These are phyloP conservation scores for Fistulinella cinereoalba DNA, from an alignment of 1,284 basidiomycete genomes.

Conservation along the genomic window DNA sequence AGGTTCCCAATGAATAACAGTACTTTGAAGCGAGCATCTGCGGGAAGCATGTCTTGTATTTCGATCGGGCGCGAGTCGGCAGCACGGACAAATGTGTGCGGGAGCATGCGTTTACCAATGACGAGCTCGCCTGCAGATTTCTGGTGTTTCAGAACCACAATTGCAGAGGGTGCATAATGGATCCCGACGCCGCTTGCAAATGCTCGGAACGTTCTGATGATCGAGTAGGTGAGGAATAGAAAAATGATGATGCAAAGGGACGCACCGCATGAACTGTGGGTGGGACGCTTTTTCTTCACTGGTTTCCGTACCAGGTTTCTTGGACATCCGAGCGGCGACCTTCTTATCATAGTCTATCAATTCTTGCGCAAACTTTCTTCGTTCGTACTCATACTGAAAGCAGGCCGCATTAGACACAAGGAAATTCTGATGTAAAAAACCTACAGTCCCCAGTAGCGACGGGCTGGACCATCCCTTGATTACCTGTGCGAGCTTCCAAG, in stretches of 20 bases:
- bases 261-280: slow-evolving; percentile 58
- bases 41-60: background rate
- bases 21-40: background rate
- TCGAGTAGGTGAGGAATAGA: background rate
- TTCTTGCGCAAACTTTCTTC: slow-evolving; percentile 71
- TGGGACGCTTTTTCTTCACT: slow-evolving; percentile 63
- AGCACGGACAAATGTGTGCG: background rate
- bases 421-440: slow-evolving; percentile 16
- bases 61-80: background rate
- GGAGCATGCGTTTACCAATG: background rate
- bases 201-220: background rate
- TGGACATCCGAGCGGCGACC: slow-evolving; percentile 76
- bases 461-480: slow-evolving; percentile 37
- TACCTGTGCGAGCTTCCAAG: background rate
- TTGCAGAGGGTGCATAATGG: background rate
- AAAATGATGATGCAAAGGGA: slow-evolving; percentile 1
- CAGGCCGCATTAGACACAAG: background rate
- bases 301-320: slow-evolving; percentile 59
- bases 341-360: slow-evolving; percentile 78
- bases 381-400: slow-evolving; percentile 59
- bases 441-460: slow-evolving; percentile 67
- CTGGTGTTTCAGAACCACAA: background rate
- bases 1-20: background rate
- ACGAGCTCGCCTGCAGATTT: background rate
- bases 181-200: background rate